Evolutionary conservation across 805 yeast species (phyloP).

Genomic region (Torulaspora microellipsoides): DNA sequence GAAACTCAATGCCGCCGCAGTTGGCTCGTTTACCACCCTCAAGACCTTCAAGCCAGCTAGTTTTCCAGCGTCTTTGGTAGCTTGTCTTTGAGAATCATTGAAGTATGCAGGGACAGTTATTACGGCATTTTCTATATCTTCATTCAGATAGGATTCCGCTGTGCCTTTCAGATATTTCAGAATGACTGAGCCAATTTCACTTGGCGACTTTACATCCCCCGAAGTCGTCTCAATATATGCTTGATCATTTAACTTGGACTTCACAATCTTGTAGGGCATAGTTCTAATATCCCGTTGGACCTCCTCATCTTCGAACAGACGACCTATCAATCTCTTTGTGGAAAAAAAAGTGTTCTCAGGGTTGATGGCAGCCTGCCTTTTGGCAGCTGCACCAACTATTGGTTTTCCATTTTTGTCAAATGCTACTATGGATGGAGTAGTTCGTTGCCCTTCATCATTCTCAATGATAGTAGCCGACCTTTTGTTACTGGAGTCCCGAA

Average conservation of each 20-base stretch:
- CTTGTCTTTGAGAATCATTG: conserved; percentile 77
- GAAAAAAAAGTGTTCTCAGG: conserved; percentile 77
- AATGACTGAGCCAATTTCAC: conserved; percentile 65
- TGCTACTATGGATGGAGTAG: conserved; percentile 78
- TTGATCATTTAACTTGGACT: conserved; percentile 53
- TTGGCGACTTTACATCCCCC: conserved; percentile 53
- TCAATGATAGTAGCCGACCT: conserved; percentile 66
- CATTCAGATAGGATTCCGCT: conserved; percentile 55
- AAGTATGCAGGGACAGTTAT: conserved; percentile 84
- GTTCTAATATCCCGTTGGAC: conserved; percentile 61
- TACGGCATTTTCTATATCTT: conserved; percentile 61
- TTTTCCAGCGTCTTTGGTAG: conserved; percentile 75
- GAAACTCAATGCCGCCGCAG: conserved; percentile 82
- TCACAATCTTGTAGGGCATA: conserved; percentile 60
- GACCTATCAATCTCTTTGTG: conserved; percentile 75
- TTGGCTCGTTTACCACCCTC: conserved; percentile 78
- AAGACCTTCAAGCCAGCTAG: conserved; percentile 71
- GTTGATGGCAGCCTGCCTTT: conserved; percentile 70
- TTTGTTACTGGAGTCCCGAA: conserved; percentile 41
- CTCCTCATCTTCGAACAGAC: conserved; percentile 62
- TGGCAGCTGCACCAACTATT: conserved; percentile 66
- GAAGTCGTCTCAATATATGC: conserved; percentile 51
- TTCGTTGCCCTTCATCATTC: conserved; percentile 68
- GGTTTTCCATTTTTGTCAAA: conserved; percentile 41
- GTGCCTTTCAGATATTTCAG: conserved; percentile 60